These are phyloP conservation scores for Chlamydomonas urium DNA, from an alignment of 139 green algal genomes.

Conservation along the genomic window DNA sequence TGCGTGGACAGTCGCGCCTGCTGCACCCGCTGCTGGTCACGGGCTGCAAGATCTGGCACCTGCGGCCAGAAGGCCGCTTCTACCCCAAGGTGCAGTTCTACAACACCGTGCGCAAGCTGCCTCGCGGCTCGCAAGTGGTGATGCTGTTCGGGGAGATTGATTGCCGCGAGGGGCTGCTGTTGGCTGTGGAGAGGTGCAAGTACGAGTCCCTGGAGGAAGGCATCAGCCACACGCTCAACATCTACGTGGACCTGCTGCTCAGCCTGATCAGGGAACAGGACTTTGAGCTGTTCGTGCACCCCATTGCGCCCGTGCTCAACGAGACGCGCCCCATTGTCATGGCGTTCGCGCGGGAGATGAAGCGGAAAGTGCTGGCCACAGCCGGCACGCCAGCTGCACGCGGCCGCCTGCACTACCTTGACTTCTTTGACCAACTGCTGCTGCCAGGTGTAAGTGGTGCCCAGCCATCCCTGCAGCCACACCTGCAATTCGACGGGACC, in stretches of 20 bases:
- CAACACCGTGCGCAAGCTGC: slow-evolving; percentile 36
- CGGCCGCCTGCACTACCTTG: slow-evolving; percentile 53
- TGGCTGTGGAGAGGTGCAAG: slow-evolving; percentile 75
- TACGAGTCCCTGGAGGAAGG: slow-evolving; percentile 62
- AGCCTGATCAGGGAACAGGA: slow-evolving; percentile 10
- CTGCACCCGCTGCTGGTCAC: slow-evolving; percentile 66
- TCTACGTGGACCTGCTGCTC: slow-evolving; percentile 51
- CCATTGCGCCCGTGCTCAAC: slow-evolving; percentile 61
- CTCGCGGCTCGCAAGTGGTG: slow-evolving; percentile 44
- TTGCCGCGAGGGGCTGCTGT: slow-evolving; percentile 75
- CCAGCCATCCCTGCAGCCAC: slow-evolving; percentile 19
- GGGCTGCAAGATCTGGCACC: slow-evolving; percentile 79
- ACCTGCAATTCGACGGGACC: slow-evolving; percentile 57
- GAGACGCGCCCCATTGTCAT: slow-evolving; percentile 52
- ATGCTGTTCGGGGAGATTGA: slow-evolving; percentile 83
- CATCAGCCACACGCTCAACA: slow-evolving; percentile 50
- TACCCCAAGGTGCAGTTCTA: slow-evolving; percentile 64
- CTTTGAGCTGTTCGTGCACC: slow-evolving; percentile 68
- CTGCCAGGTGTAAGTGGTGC: slow-evolving; percentile 16
- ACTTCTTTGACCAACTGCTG: slow-evolving; percentile 60
- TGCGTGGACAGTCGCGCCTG: slow-evolving; percentile 46
- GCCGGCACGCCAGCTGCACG: neutral
- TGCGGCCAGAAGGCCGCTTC: slow-evolving; percentile 55
- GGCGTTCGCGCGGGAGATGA: slow-evolving; percentile 39
- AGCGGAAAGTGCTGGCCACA: slow-evolving; percentile 17